phyloP scores from a whole-genome alignment of 2,329 filamentous ascomycete genomes.

The Dryadomyces quercus-mongolicae region DNA sequence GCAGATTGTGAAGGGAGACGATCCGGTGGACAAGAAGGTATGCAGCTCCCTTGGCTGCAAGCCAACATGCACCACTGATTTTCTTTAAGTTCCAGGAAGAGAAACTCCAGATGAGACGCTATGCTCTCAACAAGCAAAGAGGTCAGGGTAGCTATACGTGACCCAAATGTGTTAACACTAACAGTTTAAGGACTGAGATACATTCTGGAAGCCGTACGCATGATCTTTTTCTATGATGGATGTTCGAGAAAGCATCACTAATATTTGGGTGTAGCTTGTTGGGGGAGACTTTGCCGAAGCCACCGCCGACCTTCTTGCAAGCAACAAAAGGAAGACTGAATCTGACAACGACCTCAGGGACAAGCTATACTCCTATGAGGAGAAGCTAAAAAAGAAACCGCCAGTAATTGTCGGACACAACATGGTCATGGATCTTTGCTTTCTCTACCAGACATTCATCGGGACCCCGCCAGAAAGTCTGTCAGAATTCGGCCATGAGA shows the following conservation, averaged over 20 bases:
- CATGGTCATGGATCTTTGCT: constrained; percentile 50
- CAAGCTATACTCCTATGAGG: constrained; percentile 15
- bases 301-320: not conserved
- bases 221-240: not conserved
- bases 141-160: constrained; percentile 2
- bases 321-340: not conserved
- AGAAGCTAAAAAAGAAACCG: constrained; percentile 15
- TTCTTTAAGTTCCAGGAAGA: not conserved
- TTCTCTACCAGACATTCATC: constrained; percentile 51
- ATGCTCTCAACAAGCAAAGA: constrained; percentile 11
- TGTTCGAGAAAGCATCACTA: not conserved
- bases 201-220: constrained; percentile 19
- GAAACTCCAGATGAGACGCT: not conserved
- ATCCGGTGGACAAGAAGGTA: constrained; percentile 6
- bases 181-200: constrained; percentile 12
- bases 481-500: constrained; percentile 35
- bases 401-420: constrained; percentile 51
- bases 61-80: not conserved
- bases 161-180: not conserved
- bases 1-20: constrained; percentile 9
- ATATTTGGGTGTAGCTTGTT: constrained; percentile 11
- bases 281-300: constrained; percentile 17
- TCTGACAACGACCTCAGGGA: not conserved
- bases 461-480: constrained; percentile 41
- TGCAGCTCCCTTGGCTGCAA: not conserved